These are phyloP conservation scores for Leucaena leucocephala DNA, from an alignment of 306 rosid genomes.

Conservation along the genomic window DNA sequence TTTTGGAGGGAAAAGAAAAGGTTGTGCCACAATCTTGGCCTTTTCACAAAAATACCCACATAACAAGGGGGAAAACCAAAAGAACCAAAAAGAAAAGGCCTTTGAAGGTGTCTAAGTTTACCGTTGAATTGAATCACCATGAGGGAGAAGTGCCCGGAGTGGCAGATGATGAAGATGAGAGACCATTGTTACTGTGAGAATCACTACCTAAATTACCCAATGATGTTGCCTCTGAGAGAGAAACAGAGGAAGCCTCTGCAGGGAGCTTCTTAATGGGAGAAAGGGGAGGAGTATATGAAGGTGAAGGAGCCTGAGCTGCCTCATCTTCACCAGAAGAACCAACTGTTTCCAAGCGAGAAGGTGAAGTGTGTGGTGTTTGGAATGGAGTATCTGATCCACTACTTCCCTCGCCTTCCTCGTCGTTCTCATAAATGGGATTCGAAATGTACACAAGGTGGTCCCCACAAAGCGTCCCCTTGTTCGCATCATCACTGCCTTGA, in stretches of 20 bases:
- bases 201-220: conserved; percentile 63
- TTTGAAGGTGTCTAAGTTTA: conserved; percentile 10
- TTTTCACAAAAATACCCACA: conserved; percentile 24
- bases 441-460: conserved; percentile 79
- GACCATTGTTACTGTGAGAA: conserved; percentile 57
- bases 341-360: conserved; percentile 59
- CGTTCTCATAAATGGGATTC: conserved; percentile 72
- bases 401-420: conserved; percentile 41
- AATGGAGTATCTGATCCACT: conserved; percentile 59
- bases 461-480: background rate
- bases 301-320: conserved; percentile 41
- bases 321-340: conserved; percentile 65
- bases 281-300: conserved; percentile 63
- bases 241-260: conserved; percentile 71
- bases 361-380: conserved; percentile 80
- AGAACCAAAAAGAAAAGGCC: background rate
- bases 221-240: conserved; percentile 60
- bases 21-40: background rate
- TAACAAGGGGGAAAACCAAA: background rate
- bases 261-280: conserved; percentile 90
- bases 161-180: conserved; percentile 69
- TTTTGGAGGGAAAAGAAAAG: background rate
- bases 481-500: conserved; percentile 8
- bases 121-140: conserved; percentile 55
- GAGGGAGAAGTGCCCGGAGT: conserved; percentile 85